Base-by-base conservation (phyloP, 2,329 filamentous ascomycete species). In the Alternaria gansuensis region DNA sequence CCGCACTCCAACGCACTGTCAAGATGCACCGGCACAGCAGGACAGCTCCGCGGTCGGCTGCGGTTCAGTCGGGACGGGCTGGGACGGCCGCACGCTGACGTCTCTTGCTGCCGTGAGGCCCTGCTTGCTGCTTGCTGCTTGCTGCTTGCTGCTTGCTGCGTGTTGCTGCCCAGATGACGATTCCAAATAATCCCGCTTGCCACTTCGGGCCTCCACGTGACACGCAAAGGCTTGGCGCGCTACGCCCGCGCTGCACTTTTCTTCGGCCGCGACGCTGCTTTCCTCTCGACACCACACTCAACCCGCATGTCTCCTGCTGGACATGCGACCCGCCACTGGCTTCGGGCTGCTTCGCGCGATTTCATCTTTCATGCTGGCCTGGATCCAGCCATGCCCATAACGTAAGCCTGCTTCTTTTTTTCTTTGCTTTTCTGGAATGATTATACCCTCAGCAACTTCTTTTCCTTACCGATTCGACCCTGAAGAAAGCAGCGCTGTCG, bases 381-480 rank as follows among this genome's bases (percentile, higher is more conserved):
- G 45, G 53, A 44, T 59, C 51, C 57, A 58, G 56, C 59, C 14
- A 23, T 21, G 24, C 23, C 24, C 39, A 29, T n/a, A 26, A 23
- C 29, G 59, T 61, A 61, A 61, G 59, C 59, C 24, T 10, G 8
- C 33, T 36, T 41, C 43, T 53, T 60, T 58, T 24, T 48, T 57
- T 37, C 45, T 64, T 58, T 57, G 60, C 60, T 61, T 59, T 60
- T 57, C 53, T 53, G 79, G 80, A 81, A 85, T 88, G 90, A 92
- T 93, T 90, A 93, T 86, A 91, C 83, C 81, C 78, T 80, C 83
- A 82, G 82, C 82, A 78, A 90, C 90, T 93, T 93, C 90, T 92
- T 93, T 92, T 90, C 89, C 89, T 85, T 88, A 84, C 89, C 82
- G 89, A 93, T 85, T 92, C 90, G 90, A 87, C 89, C 88, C 89